These are phyloP conservation scores for Prunus kanzakura DNA, from an alignment of 306 rosid genomes.

Conservation along the genomic window DNA sequence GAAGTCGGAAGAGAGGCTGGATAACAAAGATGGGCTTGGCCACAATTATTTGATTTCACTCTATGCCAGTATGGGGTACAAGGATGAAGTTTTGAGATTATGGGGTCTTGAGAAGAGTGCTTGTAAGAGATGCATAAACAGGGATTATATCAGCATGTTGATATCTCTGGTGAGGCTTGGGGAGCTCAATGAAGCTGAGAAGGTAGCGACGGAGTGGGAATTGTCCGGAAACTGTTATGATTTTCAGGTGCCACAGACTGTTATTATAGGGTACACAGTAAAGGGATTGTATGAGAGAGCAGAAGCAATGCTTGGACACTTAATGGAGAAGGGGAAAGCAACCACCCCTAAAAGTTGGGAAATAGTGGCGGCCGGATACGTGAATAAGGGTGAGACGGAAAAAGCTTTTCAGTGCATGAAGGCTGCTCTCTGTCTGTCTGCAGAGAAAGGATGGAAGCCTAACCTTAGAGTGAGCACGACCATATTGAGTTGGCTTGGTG, in stretches of 20 bases:
- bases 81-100: slow-evolving; percentile 64
- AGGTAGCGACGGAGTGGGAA: slow-evolving; percentile 69
- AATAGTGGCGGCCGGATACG: slow-evolving; percentile 51
- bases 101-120: slow-evolving; percentile 63
- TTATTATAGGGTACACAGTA: slow-evolving; percentile 48
- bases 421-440: slow-evolving; percentile 38
- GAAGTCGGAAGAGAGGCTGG: slow-evolving; percentile 66
- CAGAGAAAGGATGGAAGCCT: slow-evolving; percentile 57
- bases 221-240: slow-evolving; percentile 71
- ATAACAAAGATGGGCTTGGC: slow-evolving; percentile 56
- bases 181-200: slow-evolving; percentile 69
- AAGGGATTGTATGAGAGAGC: slow-evolving; percentile 61
- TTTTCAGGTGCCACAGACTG: slow-evolving; percentile 48
- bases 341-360: slow-evolving; percentile 62
- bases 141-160: slow-evolving; percentile 57
- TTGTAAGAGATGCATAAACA: slow-evolving; percentile 69
- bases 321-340: slow-evolving; percentile 48
- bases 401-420: slow-evolving; percentile 56
- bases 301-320: slow-evolving; percentile 56
- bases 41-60: slow-evolving; percentile 74
- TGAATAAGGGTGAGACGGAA: slow-evolving; percentile 48
- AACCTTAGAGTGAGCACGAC: slow-evolving; percentile 27
- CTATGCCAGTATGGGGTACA: slow-evolving; percentile 47
- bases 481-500: slow-evolving; percentile 61
- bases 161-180: slow-evolving; percentile 65